These are phyloP conservation scores for Cucurbita ficifolia DNA, from an alignment of 306 rosid species.

Conservation along the genomic window DNA sequence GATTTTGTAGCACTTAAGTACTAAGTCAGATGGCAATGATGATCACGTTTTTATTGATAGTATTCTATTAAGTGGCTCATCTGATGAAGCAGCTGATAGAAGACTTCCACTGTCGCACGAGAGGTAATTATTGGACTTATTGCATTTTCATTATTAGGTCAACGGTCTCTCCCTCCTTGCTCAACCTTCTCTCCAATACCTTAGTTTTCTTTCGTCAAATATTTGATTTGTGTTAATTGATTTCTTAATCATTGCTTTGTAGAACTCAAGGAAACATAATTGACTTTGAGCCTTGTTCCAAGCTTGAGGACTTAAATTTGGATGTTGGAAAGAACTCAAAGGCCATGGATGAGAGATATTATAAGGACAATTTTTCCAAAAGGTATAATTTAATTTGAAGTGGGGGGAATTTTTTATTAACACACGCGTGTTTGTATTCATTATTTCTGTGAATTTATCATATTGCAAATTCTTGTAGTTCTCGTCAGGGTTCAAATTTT, in stretches of 20 bases:
- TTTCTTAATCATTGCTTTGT: constrained; percentile 12
- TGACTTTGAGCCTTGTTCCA: constrained; percentile 89
- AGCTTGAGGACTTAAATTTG: constrained; percentile 89
- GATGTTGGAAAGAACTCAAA: constrained; percentile 51
- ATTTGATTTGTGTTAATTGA: neutral
- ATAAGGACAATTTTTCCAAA: constrained; percentile 20
- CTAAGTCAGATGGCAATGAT: constrained; percentile 22
- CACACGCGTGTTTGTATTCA: neutral
- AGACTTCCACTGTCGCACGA: constrained; percentile 21
- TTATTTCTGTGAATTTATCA: neutral
- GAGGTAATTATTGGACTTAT: constrained; percentile 18
- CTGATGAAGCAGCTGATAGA: constrained; percentile 21
- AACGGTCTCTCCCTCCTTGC: neutral
- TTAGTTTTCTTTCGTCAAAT: neutral
- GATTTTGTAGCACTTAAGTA: constrained; percentile 19
- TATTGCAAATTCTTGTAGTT: neutral
- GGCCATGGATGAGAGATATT: constrained; percentile 32
- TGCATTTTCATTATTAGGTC: neutral
- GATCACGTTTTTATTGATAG: constrained; percentile 19
- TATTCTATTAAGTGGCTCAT: constrained; percentile 16
- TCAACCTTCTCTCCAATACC: neutral
- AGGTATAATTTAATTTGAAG: constrained; percentile 32
- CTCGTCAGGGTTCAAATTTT: neutral
- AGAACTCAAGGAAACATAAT: constrained; percentile 41
- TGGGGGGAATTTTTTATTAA: neutral